Evolutionary conservation across 495 filamentous ascomycete genomes (phyloP).

Genomic region (Cetradonia linearis): DNA sequence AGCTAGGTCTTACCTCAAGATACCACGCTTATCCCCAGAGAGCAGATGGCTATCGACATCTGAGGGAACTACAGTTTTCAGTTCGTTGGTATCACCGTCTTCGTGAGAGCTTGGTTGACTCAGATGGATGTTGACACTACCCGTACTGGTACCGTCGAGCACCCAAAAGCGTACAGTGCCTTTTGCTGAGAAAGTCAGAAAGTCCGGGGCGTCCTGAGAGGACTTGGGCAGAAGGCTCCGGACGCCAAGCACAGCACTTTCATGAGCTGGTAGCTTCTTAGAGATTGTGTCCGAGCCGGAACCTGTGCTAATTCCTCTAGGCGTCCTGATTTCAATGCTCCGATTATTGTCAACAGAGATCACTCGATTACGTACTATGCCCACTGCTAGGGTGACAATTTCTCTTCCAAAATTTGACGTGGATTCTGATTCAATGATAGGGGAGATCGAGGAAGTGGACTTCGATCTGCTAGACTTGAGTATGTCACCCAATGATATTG

Average conservation of each 20-base stretch:
- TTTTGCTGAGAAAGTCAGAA: conserved; percentile 77
- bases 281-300: conserved; percentile 27
- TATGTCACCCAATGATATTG: conserved; percentile 16
- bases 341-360: conserved; percentile 67
- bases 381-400: conserved; percentile 52
- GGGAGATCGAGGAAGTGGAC: neutral
- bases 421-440: neutral
- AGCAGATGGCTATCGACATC: conserved; percentile 54
- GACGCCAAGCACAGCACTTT: conserved; percentile 70
- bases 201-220: conserved; percentile 52
- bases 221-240: conserved; percentile 45
- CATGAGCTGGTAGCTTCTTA: conserved; percentile 52
- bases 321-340: conserved; percentile 55
- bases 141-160: conserved; percentile 54
- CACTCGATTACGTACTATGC: conserved; percentile 53
- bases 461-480: conserved; percentile 1
- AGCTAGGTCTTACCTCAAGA: conserved; percentile 50
- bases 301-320: conserved; percentile 28
- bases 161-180: conserved; percentile 77
- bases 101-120: conserved; percentile 50
- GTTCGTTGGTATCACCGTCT: conserved; percentile 59
- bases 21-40: conserved; percentile 75
- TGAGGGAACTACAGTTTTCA: conserved; percentile 57
- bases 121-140: conserved; percentile 54
- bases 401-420: conserved; percentile 19